Conservation (phyloP, 2,329 filamentous ascomycete species). For the Colletotrichum gigasporum region DNA sequence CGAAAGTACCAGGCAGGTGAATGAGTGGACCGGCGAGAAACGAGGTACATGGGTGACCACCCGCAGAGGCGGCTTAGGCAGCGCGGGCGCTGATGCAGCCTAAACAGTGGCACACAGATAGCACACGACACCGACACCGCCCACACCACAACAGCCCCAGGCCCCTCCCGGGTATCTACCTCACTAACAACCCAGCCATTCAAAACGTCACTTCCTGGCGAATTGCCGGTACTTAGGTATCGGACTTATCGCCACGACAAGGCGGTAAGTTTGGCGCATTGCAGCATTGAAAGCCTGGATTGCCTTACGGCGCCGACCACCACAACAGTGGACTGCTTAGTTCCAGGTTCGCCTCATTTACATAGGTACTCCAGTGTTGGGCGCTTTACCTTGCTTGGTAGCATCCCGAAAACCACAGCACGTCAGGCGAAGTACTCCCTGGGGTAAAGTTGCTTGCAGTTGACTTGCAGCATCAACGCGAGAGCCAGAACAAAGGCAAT, state of each 20-base stretch:
- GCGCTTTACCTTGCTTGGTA: background rate
- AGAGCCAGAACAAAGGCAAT: background rate
- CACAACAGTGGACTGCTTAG: constrained; percentile 4
- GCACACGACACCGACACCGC: constrained; percentile 26
- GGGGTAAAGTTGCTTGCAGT: background rate
- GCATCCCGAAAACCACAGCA: background rate
- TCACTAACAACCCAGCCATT: constrained; percentile 22
- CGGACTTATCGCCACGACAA: constrained; percentile 15
- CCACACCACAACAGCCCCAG: background rate
- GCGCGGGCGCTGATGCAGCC: constrained; percentile 24
- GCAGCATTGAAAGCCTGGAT: constrained; percentile 15
- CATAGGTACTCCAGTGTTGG: background rate
- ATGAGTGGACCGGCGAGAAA: constrained; percentile 18
- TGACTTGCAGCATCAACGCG: constrained; percentile 7
- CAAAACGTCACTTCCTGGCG: constrained; percentile 8
- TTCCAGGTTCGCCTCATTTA: constrained; percentile 19
- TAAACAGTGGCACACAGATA: constrained; percentile 6
- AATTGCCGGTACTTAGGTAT: constrained; percentile 22
- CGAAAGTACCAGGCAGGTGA: constrained; percentile 19
- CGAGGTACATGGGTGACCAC: constrained; percentile 10
- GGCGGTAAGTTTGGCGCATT: constrained; percentile 18
- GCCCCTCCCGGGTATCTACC: constrained; percentile 6
- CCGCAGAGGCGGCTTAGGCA: constrained; percentile 22
- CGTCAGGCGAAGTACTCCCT: background rate
- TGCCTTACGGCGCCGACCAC: background rate